A percentile compares a stretch with the other conserved stretches of the same genome.
phyloP scores from a whole-genome alignment of 257 asterid genomes.

The Penstemon newberryi region DNA sequence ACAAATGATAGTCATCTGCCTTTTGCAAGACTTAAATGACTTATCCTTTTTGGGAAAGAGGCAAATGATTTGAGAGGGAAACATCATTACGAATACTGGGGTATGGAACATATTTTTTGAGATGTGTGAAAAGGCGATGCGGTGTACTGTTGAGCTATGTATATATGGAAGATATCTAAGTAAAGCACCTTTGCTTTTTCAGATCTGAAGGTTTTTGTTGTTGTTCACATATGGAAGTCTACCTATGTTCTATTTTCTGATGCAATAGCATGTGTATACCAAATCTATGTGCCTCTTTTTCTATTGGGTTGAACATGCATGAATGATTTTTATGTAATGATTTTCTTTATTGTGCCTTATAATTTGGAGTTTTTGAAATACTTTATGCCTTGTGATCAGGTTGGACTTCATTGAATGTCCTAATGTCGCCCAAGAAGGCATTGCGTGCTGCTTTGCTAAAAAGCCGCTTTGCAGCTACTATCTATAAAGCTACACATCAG shows the following conservation, averaged over 20 bases:
- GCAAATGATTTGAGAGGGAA: neutral
- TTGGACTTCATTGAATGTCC: slow-evolving; percentile 38
- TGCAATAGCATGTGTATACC: neutral
- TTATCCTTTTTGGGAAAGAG: neutral
- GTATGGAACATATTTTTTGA: neutral
- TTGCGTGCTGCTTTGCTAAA: slow-evolving; percentile 76
- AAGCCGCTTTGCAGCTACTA: slow-evolving; percentile 79
- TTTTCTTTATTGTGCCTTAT: slow-evolving; percentile 6
- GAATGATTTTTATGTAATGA: neutral
- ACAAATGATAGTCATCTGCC: slow-evolving; percentile 7
- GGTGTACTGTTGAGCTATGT: neutral
- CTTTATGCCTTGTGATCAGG: slow-evolving; percentile 31
- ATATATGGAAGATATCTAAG: neutral
- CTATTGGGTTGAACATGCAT: neutral
- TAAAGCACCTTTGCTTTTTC: neutral
- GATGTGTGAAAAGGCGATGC: neutral
- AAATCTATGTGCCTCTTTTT: neutral
- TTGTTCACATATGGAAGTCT: neutral
- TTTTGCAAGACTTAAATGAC: neutral
- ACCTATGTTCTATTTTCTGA: neutral
- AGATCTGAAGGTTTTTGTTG: neutral
- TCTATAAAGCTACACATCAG: slow-evolving; percentile 61
- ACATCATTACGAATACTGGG: neutral
- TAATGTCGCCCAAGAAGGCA: slow-evolving; percentile 66
- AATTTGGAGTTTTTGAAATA: slow-evolving; percentile 19